Percentiles rank a stretch among this genome's conserved stretches.
These are phyloP conservation scores for Xylariaceae sp. DNA, from an alignment of 2,329 filamentous ascomycete species.

Conservation along the genomic window DNA sequence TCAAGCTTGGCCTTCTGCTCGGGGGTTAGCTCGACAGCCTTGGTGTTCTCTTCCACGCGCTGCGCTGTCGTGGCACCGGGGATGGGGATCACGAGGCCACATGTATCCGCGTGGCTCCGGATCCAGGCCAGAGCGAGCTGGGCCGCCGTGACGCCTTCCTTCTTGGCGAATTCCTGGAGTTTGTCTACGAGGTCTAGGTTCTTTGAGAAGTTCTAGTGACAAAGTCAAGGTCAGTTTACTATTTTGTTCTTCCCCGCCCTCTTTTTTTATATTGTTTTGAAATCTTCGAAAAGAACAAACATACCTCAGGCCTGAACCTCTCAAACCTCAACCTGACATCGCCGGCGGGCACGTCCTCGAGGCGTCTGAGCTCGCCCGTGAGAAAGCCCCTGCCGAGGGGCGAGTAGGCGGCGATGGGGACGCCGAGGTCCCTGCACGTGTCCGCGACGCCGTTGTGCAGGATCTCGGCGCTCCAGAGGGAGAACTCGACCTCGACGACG, in stretches of 20 bases:
- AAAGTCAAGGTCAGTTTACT: no score
- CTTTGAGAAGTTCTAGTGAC: slow-evolving; percentile 46
- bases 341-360: slow-evolving; percentile 40
- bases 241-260: no score
- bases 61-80: neutral
- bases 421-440: slow-evolving; percentile 48
- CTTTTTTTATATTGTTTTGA: no score
- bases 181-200: slow-evolving; percentile 47
- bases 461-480: slow-evolving; percentile 50
- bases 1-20: no score
- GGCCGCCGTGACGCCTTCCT: slow-evolving; percentile 48
- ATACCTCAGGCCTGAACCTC: slow-evolving; percentile 42
- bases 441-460: slow-evolving; percentile 47
- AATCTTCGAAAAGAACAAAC: no score
- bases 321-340: slow-evolving; percentile 39
- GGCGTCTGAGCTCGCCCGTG: slow-evolving; percentile 41
- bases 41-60: neutral
- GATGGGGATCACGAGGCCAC: no score
- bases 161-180: slow-evolving; percentile 44
- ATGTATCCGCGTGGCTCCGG: no score
- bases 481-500: slow-evolving; percentile 57
- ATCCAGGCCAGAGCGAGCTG: slow-evolving; percentile 62
- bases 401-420: slow-evolving; percentile 54
- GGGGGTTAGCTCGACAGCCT: neutral
- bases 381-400: slow-evolving; percentile 53